Conservation (phyloP, 2,329 filamentous ascomycete species). For the Alternaria ethzedia region DNA sequence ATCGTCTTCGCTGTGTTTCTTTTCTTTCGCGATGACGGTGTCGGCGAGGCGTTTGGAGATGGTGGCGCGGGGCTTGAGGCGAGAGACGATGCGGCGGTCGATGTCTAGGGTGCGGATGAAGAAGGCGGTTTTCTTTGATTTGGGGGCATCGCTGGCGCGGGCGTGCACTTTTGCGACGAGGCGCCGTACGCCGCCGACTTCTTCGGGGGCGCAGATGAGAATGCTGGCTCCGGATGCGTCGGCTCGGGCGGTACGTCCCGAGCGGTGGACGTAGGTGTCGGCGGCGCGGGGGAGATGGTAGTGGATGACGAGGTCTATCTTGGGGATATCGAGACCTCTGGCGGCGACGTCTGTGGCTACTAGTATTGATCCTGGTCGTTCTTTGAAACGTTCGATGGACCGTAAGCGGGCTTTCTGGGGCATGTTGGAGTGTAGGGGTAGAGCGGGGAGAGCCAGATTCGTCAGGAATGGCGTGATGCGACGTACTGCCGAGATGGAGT, state of each 20-base stretch:
- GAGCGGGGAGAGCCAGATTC: slow-evolving; percentile 76
- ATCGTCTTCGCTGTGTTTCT: slow-evolving; percentile 80
- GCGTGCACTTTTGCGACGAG: slow-evolving; percentile 89
- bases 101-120: slow-evolving; percentile 83
- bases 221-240: slow-evolving; percentile 79
- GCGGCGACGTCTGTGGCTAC: slow-evolving; percentile 94
- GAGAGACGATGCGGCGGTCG: slow-evolving; percentile 77
- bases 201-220: slow-evolving; percentile 87
- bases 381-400: slow-evolving; percentile 86
- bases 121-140: slow-evolving; percentile 62
- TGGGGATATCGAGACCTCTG: slow-evolving; percentile 89
- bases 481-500: slow-evolving; percentile 91
- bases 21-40: slow-evolving; percentile 82
- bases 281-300: slow-evolving; percentile 93
- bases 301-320: slow-evolving; percentile 88
- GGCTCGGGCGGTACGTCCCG: slow-evolving; percentile 89
- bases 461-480: slow-evolving; percentile 84
- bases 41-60: slow-evolving; percentile 91
- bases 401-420: slow-evolving; percentile 93
- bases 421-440: slow-evolving; percentile 92
- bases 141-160: slow-evolving; percentile 53
- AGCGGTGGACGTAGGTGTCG: slow-evolving; percentile 94
- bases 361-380: slow-evolving; percentile 69
- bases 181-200: slow-evolving; percentile 82
- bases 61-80: slow-evolving; percentile 76